Evolutionary conservation across 331 rosid species (phyloP).

Genomic region (Stylosanthes scabra): DNA sequence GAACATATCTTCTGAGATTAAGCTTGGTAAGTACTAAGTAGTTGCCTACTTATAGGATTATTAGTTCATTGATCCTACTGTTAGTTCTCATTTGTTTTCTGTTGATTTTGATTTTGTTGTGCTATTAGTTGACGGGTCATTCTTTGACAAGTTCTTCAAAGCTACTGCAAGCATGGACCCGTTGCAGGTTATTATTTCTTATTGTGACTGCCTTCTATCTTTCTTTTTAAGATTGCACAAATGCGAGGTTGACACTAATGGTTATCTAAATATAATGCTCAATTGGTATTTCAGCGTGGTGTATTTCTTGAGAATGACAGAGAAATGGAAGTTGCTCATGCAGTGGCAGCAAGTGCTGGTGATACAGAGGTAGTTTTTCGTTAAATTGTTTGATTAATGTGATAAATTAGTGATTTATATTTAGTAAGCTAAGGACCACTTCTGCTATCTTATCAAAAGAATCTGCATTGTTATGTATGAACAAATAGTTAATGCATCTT

Average conservation of each 20-base stretch:
- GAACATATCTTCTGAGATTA: slow-evolving; percentile 74
- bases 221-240: slow-evolving; percentile 18
- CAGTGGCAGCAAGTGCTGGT: slow-evolving; percentile 90
- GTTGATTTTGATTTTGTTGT: slow-evolving; percentile 32
- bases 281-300: slow-evolving; percentile 68
- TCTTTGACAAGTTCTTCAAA: slow-evolving; percentile 82
- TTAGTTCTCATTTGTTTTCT: slow-evolving; percentile 8
- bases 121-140: slow-evolving; percentile 75
- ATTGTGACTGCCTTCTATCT: slow-evolving; percentile 4
- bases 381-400: not conserved
- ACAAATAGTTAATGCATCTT: not conserved
- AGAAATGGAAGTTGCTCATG: slow-evolving; percentile 96
- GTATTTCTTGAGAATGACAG: slow-evolving; percentile 79
- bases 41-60: not conserved
- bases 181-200: slow-evolving; percentile 62
- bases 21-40: slow-evolving; percentile 63
- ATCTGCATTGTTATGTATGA: not conserved
- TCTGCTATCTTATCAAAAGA: not conserved
- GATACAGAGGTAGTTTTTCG: slow-evolving; percentile 72
- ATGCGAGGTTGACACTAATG: slow-evolving; percentile 13
- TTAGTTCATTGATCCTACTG: not conserved
- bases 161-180: slow-evolving; percentile 83
- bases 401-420: slow-evolving; percentile 1
- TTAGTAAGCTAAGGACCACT: slow-evolving; percentile 13
- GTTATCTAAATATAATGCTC: slow-evolving; percentile 22